These are phyloP conservation scores for Daldinia grandis DNA, from an alignment of 495 filamentous ascomycete species.

Conservation along the genomic window DNA sequence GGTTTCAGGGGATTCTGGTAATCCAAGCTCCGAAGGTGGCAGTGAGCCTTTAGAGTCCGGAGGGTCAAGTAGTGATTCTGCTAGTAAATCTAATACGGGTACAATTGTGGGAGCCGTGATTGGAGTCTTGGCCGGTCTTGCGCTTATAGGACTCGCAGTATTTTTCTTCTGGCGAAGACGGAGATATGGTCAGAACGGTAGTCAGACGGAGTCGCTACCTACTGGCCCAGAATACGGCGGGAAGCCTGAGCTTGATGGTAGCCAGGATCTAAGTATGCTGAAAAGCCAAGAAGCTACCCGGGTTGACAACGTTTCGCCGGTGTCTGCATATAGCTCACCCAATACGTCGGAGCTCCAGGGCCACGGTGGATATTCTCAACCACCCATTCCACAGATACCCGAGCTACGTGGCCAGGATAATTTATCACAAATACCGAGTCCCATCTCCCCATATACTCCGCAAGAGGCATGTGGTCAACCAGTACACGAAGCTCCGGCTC, in stretches of 20 bases:
- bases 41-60: constrained; percentile 15
- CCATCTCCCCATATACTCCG: constrained; percentile 3
- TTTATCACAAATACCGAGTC: not conserved
- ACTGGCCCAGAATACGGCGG: constrained; percentile 16
- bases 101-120: constrained; percentile 50
- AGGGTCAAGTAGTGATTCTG: constrained; percentile 12
- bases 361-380: constrained; percentile 34
- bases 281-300: constrained; percentile 34
- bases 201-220: not conserved
- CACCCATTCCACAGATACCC: constrained; percentile 24
- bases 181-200: constrained; percentile 9
- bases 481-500: constrained; percentile 35
- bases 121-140: constrained; percentile 48
- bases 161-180: constrained; percentile 48
- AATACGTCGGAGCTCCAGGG: constrained; percentile 47
- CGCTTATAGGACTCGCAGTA: constrained; percentile 43
- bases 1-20: constrained; percentile 12
- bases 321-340: constrained; percentile 43
- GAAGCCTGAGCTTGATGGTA: constrained; percentile 52
- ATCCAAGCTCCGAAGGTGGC: not conserved
- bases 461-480: constrained; percentile 37
- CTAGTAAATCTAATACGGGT: constrained; percentile 40
- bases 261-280: constrained; percentile 44
- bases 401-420: constrained; percentile 44
- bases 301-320: constrained; percentile 50